Evolutionary conservation across 129 eudicot species (phyloP), one percentile per base, ranked within the genome.

Genomic region (Artemisia annua): DNA sequence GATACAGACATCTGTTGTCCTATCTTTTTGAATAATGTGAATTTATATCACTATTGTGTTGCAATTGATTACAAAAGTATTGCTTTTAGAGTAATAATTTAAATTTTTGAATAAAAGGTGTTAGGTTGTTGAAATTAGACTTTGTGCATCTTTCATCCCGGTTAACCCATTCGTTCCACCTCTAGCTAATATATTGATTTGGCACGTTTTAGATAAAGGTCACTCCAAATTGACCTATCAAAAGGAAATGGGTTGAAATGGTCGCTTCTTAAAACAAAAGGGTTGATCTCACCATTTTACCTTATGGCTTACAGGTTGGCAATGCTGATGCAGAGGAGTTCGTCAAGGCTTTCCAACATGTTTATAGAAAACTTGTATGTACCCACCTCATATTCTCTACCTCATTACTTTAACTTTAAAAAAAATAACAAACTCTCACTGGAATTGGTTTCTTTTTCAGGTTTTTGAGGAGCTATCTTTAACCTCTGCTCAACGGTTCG

Each of bases 331-430:
- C 96, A 51, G 91, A 86, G 73, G 81, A 75, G 68, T 92, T 92
- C 56, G 91, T 90, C 72, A 83, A 92, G 84, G 89, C 89, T 32
- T 92, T 92, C 75, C 89, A 87, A 73, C 87, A 80, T 63, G 86
- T 83, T 48, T 85, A 92, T 56, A 67, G 75, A 77, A 88, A 87
- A 73, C 97, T 91, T 54, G 97, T 91, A 62, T 54, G 97, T 79
- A 26, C 39, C 22, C 39, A 43, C 48, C 49, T 50, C 52, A 39
- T 48, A 16, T 16, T 69, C 10, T 15, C 2, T 32, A 44, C 57
- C 1, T 72, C 19, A 13, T 62, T 55, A 17, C 15, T 63, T 20
- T 67, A 32, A 66, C 11, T 2, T 19, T 46, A 54, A 61, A 14
- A 61, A 14, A 58, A 51, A 18, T 43, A 17, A 12, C 59, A 8